Evolutionary conservation across 148 eudicot species (phyloP).

Genomic region (Rhododendron griersonianum): DNA sequence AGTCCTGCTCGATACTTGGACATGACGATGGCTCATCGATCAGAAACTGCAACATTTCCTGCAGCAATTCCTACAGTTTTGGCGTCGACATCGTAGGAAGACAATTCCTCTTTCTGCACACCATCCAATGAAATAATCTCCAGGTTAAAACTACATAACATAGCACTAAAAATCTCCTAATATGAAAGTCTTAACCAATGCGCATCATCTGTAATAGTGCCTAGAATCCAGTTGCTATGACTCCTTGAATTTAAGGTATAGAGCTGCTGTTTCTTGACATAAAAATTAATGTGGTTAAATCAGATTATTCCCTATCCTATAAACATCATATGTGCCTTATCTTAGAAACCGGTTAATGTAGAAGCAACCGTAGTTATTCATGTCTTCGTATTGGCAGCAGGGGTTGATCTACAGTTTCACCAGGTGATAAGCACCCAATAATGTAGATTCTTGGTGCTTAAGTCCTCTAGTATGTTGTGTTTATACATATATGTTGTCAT

Average conservation of each 20-base stretch:
- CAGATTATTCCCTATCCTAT: background rate
- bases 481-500: too few species aligned
- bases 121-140: constrained; percentile 17
- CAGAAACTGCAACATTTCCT: constrained; percentile 18
- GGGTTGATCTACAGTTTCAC: background rate
- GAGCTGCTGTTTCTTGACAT: background rate
- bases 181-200: background rate
- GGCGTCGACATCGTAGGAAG: constrained; percentile 32
- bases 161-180: background rate
- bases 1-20: constrained; percentile 12
- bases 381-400: background rate
- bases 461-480: too few species aligned
- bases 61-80: constrained; percentile 28
- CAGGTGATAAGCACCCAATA: background rate
- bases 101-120: constrained; percentile 50
- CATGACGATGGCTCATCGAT: constrained; percentile 22
- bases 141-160: constrained; percentile 11
- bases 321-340: background rate
- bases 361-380: background rate
- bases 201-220: background rate
- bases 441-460: too few species aligned
- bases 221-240: background rate
- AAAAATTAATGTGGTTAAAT: background rate
- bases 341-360: background rate
- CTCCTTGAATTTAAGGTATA: background rate